Conservation (phyloP, 208 protist genomes). For the Leishmania martiniquensis region DNA sequence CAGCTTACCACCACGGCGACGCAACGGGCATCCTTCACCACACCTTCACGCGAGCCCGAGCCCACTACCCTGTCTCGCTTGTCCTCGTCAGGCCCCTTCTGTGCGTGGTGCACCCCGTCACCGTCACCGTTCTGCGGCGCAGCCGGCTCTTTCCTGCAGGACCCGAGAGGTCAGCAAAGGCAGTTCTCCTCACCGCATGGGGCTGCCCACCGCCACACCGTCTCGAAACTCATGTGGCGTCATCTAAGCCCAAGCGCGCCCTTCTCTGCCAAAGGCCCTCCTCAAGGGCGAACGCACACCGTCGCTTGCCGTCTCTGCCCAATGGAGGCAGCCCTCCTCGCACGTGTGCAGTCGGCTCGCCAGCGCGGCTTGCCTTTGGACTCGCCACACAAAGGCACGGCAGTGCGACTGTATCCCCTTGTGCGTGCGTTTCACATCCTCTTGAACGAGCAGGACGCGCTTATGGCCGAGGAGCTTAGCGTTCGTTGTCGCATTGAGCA, state of each 20-base stretch:
- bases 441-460: constrained; percentile 25
- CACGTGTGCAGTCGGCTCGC: constrained; percentile 6
- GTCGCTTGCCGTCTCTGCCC: constrained; percentile 14
- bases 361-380: neutral
- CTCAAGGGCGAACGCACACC: neutral
- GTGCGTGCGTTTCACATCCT: constrained; percentile 33
- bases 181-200: neutral
- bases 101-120: neutral
- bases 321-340: constrained; percentile 22
- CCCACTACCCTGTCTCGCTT: neutral
- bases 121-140: neutral
- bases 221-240: no score
- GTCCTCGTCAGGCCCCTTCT: neutral
- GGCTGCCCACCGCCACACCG: neutral
- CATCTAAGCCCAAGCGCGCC: neutral
- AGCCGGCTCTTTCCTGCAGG: no score
- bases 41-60: neutral
- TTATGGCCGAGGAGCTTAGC: constrained; percentile 51
- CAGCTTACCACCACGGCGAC: neutral
- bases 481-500: constrained; percentile 43
- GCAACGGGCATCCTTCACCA: neutral
- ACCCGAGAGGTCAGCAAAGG: neutral
- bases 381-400: constrained; percentile 12
- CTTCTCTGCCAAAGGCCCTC: neutral
- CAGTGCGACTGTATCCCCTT: constrained; percentile 35